Evolutionary conservation across 352 stramenopile species (phyloP), one percentile per base, ranked within the genome.

Genomic region (Ophiocytium majus): DNA sequence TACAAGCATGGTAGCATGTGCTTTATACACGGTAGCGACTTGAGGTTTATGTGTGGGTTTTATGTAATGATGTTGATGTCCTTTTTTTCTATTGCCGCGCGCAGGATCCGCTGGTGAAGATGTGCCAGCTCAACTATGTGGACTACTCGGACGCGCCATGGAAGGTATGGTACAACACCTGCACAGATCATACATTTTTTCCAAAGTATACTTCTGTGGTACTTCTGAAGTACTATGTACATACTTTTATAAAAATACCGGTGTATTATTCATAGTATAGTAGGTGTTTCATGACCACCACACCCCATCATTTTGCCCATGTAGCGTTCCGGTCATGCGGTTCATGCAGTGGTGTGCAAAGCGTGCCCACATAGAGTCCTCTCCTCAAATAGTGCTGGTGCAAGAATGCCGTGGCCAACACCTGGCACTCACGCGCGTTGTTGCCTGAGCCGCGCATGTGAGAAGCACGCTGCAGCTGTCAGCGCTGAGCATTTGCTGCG

Each of bases 51-150:
- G n/a, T n/a, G n/a, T n/a, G n/a, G n/a, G n/a, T 71, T 71, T 71
- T 71, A 23, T 23, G 19, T 71, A 71, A 23, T 71, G 57, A 71
- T 71, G 23, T 71, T 23, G 28, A 71, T 71, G 57, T 71, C 23
- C 57, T 71, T 71, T 23, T 71, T 28, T 71, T 23, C 57, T 71
- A 71, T 71, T 14, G 5, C 35, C 5, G 32, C 35, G 14, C 32
- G 32, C 5, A 78, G 5, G 66, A 78, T 14, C 17, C 17, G 32
- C 32, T 78, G 32, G 35, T 78, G 5, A 78, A 78, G 17, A 78
- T 78, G 66, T 78, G 66, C 66, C 66, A 78, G 66, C 66, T 78
- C 35, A 78, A 78, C 35, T 78, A 78, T 14, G 17, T 14, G 35
- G 32, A 78, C 35, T 78, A 78, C 35, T 5, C 66, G 17, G 35